These are phyloP conservation scores for Diphasiastrum complanatum DNA, from an alignment of 83 land plant species.

Conservation along the genomic window DNA sequence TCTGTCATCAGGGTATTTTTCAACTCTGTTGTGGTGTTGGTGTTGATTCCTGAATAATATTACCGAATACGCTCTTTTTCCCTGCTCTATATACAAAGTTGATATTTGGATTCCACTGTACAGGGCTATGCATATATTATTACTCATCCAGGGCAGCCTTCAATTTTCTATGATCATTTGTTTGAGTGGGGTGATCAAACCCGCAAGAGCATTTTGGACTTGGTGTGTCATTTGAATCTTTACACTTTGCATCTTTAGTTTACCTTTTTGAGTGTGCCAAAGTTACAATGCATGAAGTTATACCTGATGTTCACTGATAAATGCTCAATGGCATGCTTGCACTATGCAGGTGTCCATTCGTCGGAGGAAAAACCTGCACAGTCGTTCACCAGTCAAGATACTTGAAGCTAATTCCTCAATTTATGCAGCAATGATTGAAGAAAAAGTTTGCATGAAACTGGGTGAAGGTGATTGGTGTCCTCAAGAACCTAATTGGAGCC, in stretches of 20 bases:
- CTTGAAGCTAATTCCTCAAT: conserved; percentile 53
- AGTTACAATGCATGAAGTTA: background rate
- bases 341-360: conserved; percentile 59
- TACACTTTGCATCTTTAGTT: background rate
- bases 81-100: background rate
- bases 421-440: conserved; percentile 68
- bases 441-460: conserved; percentile 72
- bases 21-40: conserved; percentile 1
- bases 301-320: background rate
- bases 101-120: conserved; percentile 6
- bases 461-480: conserved; percentile 82
- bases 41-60: background rate
- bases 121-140: conserved; percentile 93
- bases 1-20: no score
- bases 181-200: conserved; percentile 63
- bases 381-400: conserved; percentile 59
- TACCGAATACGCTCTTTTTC: background rate
- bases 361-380: conserved; percentile 49
- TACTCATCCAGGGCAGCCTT: conserved; percentile 85
- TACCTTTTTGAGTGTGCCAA: background rate
- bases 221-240: conserved; percentile 36
- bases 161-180: conserved; percentile 84
- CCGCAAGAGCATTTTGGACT: conserved; percentile 50
- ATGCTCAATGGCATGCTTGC: background rate
- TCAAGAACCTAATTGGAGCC: conserved; percentile 46